Evolutionary conservation across 441 rosid species (phyloP), one percentile per base, ranked within the genome.

Genomic region (Pelargonium australe): DNA sequence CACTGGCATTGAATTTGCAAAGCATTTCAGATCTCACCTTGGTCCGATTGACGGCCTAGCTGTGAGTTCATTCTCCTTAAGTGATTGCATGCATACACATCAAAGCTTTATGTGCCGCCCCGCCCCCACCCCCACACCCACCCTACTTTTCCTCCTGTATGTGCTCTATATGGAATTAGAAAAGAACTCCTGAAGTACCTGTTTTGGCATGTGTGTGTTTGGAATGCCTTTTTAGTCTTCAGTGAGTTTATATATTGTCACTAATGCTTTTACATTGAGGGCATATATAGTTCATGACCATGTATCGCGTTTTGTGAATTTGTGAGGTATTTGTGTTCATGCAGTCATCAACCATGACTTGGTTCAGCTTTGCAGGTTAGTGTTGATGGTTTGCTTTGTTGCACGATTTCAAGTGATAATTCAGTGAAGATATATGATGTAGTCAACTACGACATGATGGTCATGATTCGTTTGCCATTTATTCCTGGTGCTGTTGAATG

Each of bases 361-460:
- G 77, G 69, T 80, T 89, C 85, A 85, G 83, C 83, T 70, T 62
- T 87, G 96, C 96, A 93, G 98, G 97, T 94, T 81, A 89, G 99
- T 71, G 67, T 79, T 69, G 99, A 94, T 80, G 99, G 97, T 60
- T 76, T 89, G 80, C 96, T 94, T 82, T 94, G 99, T 82, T 89
- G 96, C 69, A 89, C 99, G 17, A 94, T 94, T 84, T 91, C 99
- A 45, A 84, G 43, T 70, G 99, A 91, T 64, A 81, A 13, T 40
- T 88, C 95, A 43, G 96, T 91, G 65, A 94, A 94, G 81, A 85
- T 94, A 69, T 94, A 94, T 71, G 96, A 94, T 75, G 99, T 94
- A 37, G 90, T 91, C 68, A 91, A 91, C 84, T 94, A 94, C 78
- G 96, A 89, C 83, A 94, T 91, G 99, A 91, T 94, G 97, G 89